Evolutionary conservation across 1,284 basidiomycete genomes (phyloP).

Genomic region (Ustilago nuda): DNA sequence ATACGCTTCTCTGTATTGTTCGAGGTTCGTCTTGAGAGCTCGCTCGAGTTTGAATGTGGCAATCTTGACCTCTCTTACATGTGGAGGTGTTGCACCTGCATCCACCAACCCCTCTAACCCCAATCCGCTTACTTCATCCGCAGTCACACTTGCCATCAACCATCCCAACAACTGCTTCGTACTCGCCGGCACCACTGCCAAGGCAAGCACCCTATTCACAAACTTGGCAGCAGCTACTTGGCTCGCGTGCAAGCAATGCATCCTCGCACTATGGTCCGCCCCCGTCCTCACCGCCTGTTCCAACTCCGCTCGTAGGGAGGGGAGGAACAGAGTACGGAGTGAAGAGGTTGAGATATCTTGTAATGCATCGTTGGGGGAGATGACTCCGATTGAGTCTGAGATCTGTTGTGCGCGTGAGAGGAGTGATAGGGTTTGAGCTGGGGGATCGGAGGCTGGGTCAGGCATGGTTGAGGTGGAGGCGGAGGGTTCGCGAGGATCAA

Average conservation of each 20-base stretch:
- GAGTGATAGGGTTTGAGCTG: constrained; percentile 22
- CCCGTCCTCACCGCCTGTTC: constrained; percentile 26
- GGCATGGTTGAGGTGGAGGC: constrained; percentile 12
- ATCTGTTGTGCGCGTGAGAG: constrained; percentile 41
- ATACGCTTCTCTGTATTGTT: constrained; percentile 45
- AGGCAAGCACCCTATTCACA: constrained; percentile 18
- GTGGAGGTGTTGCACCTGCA: constrained; percentile 10
- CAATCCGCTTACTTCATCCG: constrained; percentile 8
- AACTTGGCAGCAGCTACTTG: constrained; percentile 34
- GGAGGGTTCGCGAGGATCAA: constrained; percentile 25
- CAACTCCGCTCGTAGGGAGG: constrained; percentile 47
- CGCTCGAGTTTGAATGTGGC: constrained; percentile 58
- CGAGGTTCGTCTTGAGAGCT: constrained; percentile 46
- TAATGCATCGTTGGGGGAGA: constrained; percentile 55
- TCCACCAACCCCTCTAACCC: constrained; percentile 8
- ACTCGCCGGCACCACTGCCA: constrained; percentile 38
- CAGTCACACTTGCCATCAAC: constrained; percentile 11
- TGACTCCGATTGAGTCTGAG: constrained; percentile 50
- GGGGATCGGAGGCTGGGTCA: constrained; percentile 15
- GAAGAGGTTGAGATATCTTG: constrained; percentile 59
- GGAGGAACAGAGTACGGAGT: constrained; percentile 57
- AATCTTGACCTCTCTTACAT: constrained; percentile 59
- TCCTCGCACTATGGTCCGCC: constrained; percentile 20
- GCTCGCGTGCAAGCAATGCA: constrained; percentile 23
- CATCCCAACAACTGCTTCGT: constrained; percentile 28